Base-by-base conservation (phyloP, 2,329 filamentous ascomycete species). In the Geosmithia morbida region DNA sequence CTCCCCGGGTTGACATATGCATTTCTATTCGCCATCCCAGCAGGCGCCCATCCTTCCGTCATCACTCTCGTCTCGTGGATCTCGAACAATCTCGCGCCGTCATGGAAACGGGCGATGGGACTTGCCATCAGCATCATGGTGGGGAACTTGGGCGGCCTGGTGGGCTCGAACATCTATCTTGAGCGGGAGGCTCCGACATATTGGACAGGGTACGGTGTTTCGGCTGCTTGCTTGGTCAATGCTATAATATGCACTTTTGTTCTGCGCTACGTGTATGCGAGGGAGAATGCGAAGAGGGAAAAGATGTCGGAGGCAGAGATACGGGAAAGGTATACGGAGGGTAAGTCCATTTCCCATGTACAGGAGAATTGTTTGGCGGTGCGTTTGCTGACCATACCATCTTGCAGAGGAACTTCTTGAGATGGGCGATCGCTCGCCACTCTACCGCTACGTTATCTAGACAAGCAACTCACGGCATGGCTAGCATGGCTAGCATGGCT, bases 11-110 rank as follows among this genome's bases (percentile, higher is more conserved):
- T 60, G 7, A 52, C 53, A 0, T 62, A 60, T 45, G 49, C 53
- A 2, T 52, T 62, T 6, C 51, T 63, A 13, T 55, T 60, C 49
- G 45, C 49, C 22, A 47, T 52, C 11, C 41, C 51, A 7, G 43
- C 44, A 11, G 60, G 59, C 13, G 53, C 56, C n/a, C 63, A 60
- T 46, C 59, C 58, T 19, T 51, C 56, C 18, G 54, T 60, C 39
- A 57, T 58, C 13, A 50, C 57, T 17, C 43, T 49, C 16, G 46
- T 48, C n/a, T 43, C 52, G 2, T 52, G 47, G 51, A 46, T 48
- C 17, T 48, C 46, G 16, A 53, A 53, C 33, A 53, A 53, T 19
- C 43, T 52, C 16, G 48, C 50, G 10, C 48, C 49, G 7, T 48
- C 48, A 8, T 52, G 43, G 48, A 52, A 53, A 44, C 49, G 49